phyloP scores from a whole-genome alignment of 2,329 filamentous ascomycete species.

The Ascomycota sp. region DNA sequence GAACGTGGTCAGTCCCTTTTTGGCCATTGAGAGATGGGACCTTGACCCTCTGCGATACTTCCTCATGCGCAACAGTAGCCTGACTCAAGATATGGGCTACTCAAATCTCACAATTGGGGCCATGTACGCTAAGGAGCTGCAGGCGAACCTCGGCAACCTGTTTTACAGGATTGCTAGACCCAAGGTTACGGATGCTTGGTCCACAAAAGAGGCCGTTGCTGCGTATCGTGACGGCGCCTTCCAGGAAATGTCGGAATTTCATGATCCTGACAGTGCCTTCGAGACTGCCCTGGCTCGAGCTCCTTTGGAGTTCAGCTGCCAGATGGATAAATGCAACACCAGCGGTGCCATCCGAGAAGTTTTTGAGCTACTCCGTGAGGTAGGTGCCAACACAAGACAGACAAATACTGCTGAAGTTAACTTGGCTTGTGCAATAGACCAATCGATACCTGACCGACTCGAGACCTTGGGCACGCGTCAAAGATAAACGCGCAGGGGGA shows the following conservation, averaged over 20 bases:
- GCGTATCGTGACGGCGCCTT: conserved; percentile 9
- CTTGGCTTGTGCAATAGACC: conserved; percentile 8
- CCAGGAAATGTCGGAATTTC: neutral
- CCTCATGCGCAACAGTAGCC: conserved; percentile 59
- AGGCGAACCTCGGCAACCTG: conserved; percentile 64
- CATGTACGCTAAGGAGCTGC: conserved; percentile 61
- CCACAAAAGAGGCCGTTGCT: conserved; percentile 35
- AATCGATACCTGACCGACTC: conserved; percentile 32
- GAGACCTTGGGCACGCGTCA: conserved; percentile 46
- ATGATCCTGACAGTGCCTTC: neutral
- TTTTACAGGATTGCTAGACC: conserved; percentile 47
- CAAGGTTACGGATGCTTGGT: conserved; percentile 37
- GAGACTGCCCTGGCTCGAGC: conserved; percentile 2
- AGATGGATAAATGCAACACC: conserved; percentile 45
- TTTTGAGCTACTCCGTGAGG: conserved; percentile 39
- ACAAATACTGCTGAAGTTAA: too few relatives aligned
- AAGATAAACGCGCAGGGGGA: conserved; percentile 12
- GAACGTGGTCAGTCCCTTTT: conserved; percentile 88
- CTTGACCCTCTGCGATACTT: conserved; percentile 81
- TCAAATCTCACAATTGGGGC: conserved; percentile 56
- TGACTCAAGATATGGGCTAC: conserved; percentile 65
- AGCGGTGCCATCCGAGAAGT: conserved; percentile 44
- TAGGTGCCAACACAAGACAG: conserved; percentile 11
- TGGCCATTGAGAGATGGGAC: conserved; percentile 74
- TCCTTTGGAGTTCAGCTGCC: conserved; percentile 14